Evolutionary conservation across 1,139 yeast species (phyloP).

Genomic region (Candida albicans): DNA sequence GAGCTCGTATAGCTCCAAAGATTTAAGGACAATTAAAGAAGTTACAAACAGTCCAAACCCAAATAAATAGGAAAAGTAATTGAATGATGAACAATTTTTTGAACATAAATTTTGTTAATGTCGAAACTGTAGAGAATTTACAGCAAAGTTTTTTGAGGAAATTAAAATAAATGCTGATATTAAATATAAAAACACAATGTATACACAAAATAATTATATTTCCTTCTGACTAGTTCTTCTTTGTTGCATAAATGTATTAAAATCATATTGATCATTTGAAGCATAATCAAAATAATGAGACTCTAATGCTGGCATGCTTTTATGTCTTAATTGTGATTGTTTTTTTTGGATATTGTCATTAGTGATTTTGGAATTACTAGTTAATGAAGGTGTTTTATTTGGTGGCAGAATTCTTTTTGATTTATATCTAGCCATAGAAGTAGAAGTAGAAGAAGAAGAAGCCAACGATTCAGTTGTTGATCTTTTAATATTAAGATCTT

Average conservation of each 20-base stretch:
- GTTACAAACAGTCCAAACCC: neutral
- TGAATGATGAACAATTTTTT: neutral
- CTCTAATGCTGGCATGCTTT: slow-evolving; percentile 12
- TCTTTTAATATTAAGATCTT: slow-evolving; percentile 9
- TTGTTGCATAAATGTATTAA: slow-evolving; percentile 38
- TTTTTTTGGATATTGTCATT: neutral
- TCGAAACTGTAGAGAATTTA: neutral
- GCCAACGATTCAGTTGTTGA: slow-evolving; percentile 15
- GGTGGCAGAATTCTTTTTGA: slow-evolving; percentile 22
- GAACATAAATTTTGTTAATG: neutral
- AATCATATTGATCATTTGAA: slow-evolving; percentile 31
- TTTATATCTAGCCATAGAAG: slow-evolving; percentile 19
- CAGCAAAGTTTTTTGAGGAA: neutral
- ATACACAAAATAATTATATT: neutral
- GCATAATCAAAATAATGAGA: slow-evolving; percentile 33
- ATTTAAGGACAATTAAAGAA: slow-evolving; percentile 2
- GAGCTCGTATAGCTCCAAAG: slow-evolving; percentile 3
- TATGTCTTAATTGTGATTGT: neutral
- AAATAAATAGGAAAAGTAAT: neutral
- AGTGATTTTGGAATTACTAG: neutral
- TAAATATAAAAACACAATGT: no score
- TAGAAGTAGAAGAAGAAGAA: slow-evolving; percentile 9
- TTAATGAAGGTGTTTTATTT: neutral
- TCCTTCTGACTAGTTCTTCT: slow-evolving; percentile 12
- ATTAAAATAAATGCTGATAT: no score